Evolutionary conservation across 2,329 filamentous ascomycete species (phyloP), one percentile per base, ranked within the genome.

Genomic region (Trichoderma cornu-damae): DNA sequence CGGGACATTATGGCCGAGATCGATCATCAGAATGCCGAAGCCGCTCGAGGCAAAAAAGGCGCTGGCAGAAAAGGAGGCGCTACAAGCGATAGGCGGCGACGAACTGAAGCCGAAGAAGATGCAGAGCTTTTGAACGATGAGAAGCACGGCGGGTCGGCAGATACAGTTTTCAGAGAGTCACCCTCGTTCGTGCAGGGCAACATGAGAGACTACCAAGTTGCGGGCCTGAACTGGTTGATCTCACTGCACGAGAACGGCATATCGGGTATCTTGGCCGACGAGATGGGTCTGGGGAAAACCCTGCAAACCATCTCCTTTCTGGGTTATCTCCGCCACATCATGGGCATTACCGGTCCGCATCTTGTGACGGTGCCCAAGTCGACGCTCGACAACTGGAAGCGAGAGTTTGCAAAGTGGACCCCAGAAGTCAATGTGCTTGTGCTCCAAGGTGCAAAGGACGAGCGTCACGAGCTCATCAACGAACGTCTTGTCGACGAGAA

Each of bases 211-310:
- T 99, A 99, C 73, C 94, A 99, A 72, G 80, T 99, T 65, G 89
- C 90, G 32, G 94, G 94, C 63, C 79, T 99, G 64, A 99, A 99
- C 72, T 99, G 94, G 94, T 82, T 99, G 44, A 91, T 99, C 65
- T 97, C 92, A 11, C 81, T 99, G 5, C 94, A 99, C 67, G 94
- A 99, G 73, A 99, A 99, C 67, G 94, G 94, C 77, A 99, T 99
- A 64, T 97, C 93, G 18, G 94, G 94, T 64, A 99, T 99, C 62
- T 78, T 99, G 49, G 94, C 94, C 60, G 94, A 99, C 69, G 94
- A 99, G 75, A 99, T 99, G 94, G 94, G 94, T 73, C 80, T 99
- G 18, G 94, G 94, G 67, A 99, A 99, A 79, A 99, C 94, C 0
- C 75, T 99, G 26, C 94, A 99, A 74, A 99, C 94, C 0, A 99